These are phyloP conservation scores for Mortierella sp. DNA, from an alignment of 371 early-diverging fungal species.

Conservation along the genomic window DNA sequence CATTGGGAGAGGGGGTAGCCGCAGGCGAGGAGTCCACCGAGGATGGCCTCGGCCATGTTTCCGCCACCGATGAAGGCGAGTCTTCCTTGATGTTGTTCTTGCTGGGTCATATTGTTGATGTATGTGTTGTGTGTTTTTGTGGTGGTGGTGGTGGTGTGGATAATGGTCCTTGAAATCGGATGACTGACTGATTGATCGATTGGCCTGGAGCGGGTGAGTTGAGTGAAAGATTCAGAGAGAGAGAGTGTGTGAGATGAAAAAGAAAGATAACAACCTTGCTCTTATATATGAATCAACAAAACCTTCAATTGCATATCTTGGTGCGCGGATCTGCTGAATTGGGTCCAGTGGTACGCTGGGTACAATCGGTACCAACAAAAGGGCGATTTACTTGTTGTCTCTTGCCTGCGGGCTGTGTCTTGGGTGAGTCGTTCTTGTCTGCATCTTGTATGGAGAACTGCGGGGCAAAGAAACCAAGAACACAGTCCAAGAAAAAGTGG, in stretches of 20 bases:
- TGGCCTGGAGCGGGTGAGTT: no score
- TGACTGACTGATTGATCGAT: not conserved
- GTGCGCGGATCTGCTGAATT: no score
- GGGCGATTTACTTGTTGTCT: not conserved
- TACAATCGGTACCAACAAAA: no score
- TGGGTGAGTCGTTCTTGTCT: not conserved
- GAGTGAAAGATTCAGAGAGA: not conserved
- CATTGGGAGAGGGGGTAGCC: slow-evolving; percentile 79
- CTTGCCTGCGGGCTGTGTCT: slow-evolving; percentile 8
- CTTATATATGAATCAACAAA: not conserved
- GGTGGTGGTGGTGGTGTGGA: not conserved
- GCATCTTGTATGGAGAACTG: not conserved
- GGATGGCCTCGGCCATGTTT: slow-evolving; percentile 95
- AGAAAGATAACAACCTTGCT: not conserved
- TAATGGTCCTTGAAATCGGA: slow-evolving; percentile 8
- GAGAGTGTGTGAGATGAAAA: slow-evolving; percentile 8
- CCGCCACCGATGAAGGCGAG: slow-evolving; percentile 92
- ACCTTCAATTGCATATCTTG: not conserved
- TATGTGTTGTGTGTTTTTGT: not conserved
- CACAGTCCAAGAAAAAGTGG: not conserved
- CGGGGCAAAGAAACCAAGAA: not conserved
- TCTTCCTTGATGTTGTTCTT: slow-evolving; percentile 46
- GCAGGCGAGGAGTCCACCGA: slow-evolving; percentile 85
- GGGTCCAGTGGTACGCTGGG: no score
- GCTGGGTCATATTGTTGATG: slow-evolving; percentile 37